Conservation (phyloP, 2,329 filamentous ascomycete genomes). For the Neofusicoccum ribis region DNA sequence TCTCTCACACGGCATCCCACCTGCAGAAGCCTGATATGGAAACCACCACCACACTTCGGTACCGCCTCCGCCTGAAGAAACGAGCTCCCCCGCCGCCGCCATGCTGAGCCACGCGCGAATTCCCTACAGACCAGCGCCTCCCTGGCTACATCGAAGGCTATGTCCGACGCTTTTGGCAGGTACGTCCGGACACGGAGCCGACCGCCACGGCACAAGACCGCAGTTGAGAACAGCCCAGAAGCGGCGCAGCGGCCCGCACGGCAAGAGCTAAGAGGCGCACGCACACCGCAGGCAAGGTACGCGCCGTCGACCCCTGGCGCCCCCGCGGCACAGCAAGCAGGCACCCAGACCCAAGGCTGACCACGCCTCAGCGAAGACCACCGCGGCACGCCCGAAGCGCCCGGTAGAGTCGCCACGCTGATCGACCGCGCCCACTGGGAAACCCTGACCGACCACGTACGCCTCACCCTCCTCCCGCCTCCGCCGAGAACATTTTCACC, state of each 20-base stretch:
- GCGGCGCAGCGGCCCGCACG: neutral
- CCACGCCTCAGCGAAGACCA: constrained; percentile 74
- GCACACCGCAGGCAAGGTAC: constrained; percentile 35
- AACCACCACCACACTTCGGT: constrained; percentile 95
- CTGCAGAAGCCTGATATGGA: constrained; percentile 90
- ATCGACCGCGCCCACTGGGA: constrained; percentile 85
- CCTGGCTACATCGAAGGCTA: constrained; percentile 92
- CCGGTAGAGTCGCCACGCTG: constrained; percentile 89
- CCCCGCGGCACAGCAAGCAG: neutral
- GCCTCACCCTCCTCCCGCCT: constrained; percentile 22
- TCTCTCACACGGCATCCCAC: neutral
- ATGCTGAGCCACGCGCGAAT: neutral
- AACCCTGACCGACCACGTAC: constrained; percentile 65
- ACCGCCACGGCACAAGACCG: constrained; percentile 32
- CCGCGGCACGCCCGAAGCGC: constrained; percentile 81
- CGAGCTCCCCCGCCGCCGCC: neutral
- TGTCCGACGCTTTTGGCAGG: constrained; percentile 97
- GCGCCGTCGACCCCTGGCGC: neutral
- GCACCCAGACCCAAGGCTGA: neutral
- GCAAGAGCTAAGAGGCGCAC: neutral
- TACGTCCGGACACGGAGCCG: constrained; percentile 47
- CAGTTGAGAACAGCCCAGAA: neutral
- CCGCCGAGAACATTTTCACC: constrained; percentile 35
- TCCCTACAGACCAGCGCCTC: constrained; percentile 70
- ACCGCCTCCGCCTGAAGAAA: constrained; percentile 29